Evolutionary conservation across 1,284 basidiomycete genomes (phyloP), one percentile per base, ranked within the genome.

Genomic region (Melampsora americana): DNA sequence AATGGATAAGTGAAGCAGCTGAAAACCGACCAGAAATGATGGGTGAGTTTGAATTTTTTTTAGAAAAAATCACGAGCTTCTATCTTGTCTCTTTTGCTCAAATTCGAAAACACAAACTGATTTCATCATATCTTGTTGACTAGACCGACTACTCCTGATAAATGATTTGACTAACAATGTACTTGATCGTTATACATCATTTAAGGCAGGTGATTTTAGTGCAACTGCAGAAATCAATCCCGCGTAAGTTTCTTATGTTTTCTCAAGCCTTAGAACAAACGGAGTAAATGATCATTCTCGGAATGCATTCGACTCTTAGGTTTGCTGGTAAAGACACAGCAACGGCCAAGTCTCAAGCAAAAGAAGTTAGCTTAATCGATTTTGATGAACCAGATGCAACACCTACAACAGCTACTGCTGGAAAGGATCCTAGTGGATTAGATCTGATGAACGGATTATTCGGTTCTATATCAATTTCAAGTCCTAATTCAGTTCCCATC

Each of bases 121-220:
- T 4, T 4, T 35, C 35, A 35, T 35, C 39, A 42, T 42, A 9
- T 42, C 11, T 12, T 42, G 39, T 42, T 42, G 5, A 11, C 18
- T 80, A 92, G 95, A 95, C 79, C 92, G 93, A 1, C 90, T 97
- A 83, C 86, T 99, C 35, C 88, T 98, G 82, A 94, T 95, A 78
- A 99, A 99, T 83, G 96, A 99, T 84, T 90, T 96, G 80, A 95
- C 99, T 84, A 98, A 99, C 84, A 91, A 89, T 48, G 92, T 95
- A 20, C 84, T 96, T 23, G 88, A 89, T 62, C 90, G 95, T 32
- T 97, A 95, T 82, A 92, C 95, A 79, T 89, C 93, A 0, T 95
- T 91, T 86, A 91, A 92, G 84, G 89, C 88, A 78, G 95, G 95
- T 59, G 93, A 98, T 84, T 95, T 86, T 78, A 84, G 83, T 28